A percentile compares a stretch with the other conserved stretches of the same genome.
Conservation (phyloP, 2,329 filamentous ascomycete species). For the Xylaria sp. region DNA sequence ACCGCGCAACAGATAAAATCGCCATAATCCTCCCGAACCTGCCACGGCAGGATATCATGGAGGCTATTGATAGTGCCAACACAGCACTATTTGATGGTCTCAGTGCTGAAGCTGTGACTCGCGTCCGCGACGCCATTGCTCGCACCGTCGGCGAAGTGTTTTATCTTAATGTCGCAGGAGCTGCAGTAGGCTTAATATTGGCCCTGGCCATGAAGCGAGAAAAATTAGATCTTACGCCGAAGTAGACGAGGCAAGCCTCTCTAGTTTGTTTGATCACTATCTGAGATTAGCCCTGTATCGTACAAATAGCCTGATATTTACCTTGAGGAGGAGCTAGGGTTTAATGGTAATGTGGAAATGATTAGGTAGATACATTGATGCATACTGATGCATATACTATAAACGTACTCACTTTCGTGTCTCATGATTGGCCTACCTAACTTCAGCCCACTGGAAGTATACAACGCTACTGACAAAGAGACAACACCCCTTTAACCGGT, state of each 20-base stretch:
- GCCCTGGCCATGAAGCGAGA: slow-evolving; percentile 19
- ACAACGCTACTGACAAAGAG: no score
- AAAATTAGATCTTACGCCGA: slow-evolving; percentile 14
- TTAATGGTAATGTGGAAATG: no score
- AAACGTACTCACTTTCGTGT: no score
- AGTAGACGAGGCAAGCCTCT: background rate
- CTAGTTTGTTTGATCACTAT: background rate
- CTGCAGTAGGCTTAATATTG: slow-evolving; percentile 15
- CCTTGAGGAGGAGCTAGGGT: background rate
- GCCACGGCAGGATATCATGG: slow-evolving; percentile 16
- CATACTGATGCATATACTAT: no score
- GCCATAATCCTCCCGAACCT: slow-evolving; percentile 18
- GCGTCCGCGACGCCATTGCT: slow-evolving; percentile 16
- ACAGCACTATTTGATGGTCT: slow-evolving; percentile 3
- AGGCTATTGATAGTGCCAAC: slow-evolving; percentile 20
- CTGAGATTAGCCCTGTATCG: background rate
- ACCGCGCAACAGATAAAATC: slow-evolving; percentile 30
- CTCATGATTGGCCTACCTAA: no score
- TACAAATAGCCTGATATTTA: background rate
- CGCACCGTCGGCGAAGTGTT: slow-evolving; percentile 22
- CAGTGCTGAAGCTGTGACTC: background rate
- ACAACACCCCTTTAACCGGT: no score
- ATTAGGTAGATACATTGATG: no score
- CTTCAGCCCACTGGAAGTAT: no score
- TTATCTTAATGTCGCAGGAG: slow-evolving; percentile 30